phyloP scores from a whole-genome alignment of 2,329 filamentous ascomycete species.

The Colletotrichum paranaense region DNA sequence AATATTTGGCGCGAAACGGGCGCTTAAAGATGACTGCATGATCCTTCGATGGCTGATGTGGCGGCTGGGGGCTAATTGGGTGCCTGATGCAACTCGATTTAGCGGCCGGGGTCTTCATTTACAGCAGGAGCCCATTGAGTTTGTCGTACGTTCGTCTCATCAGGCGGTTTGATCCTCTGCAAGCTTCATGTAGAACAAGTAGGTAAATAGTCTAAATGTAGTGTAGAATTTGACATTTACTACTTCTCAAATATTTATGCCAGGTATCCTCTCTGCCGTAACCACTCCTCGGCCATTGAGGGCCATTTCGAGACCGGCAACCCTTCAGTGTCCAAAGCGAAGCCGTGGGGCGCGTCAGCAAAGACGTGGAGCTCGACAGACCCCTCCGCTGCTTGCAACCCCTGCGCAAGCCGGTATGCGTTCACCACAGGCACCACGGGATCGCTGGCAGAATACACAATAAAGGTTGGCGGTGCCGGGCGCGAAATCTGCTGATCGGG shows the following conservation, averaged over 20 bases:
- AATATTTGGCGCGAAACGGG: no score
- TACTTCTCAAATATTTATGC: neutral
- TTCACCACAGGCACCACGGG: slow-evolving; percentile 38
- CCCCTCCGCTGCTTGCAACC: slow-evolving; percentile 29
- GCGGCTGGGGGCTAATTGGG: no score
- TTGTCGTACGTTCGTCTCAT: no score
- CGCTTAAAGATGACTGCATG: neutral
- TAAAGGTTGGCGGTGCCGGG: slow-evolving; percentile 37
- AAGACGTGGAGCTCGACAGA: slow-evolving; percentile 38
- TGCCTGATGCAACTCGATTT: no score
- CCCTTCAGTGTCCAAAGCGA: slow-evolving; percentile 36
- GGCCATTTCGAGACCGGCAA: slow-evolving; percentile 38
- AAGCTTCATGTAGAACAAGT: no score
- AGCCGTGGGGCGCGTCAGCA: slow-evolving; percentile 38
- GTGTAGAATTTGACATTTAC: neutral
- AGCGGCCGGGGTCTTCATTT: no score
- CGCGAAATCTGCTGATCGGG: slow-evolving; percentile 36
- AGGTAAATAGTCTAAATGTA: neutral
- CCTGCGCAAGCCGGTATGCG: slow-evolving; percentile 38
- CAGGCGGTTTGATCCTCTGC: neutral
- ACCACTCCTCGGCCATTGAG: slow-evolving; percentile 36
- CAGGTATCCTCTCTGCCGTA: slow-evolving; percentile 24
- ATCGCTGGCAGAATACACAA: slow-evolving; percentile 38
- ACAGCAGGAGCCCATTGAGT: no score
- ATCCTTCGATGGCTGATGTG: neutral